Conservation (phyloP, 495 filamentous ascomycete species). For the Saxophila tyrrhenica region DNA sequence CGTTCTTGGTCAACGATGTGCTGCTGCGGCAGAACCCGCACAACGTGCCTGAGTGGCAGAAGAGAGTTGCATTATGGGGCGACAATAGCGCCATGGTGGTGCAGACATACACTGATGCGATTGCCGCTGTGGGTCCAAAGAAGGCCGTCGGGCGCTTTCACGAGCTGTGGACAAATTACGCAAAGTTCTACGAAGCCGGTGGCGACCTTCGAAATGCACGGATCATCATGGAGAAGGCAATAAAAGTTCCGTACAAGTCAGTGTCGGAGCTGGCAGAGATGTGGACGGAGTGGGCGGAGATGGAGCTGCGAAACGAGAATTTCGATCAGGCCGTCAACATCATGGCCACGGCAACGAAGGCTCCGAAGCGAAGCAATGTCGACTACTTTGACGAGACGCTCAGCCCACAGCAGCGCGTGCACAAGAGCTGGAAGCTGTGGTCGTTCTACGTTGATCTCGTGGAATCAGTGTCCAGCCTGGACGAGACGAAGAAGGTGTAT, state of each 20-base stretch:
- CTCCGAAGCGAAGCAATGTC: conserved; percentile 85
- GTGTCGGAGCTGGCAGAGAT: conserved; percentile 91
- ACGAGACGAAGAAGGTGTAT: conserved; percentile 89
- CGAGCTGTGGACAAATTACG: conserved; percentile 93
- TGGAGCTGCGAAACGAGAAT: conserved; percentile 92
- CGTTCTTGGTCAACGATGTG: conserved; percentile 96
- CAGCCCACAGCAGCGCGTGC: conserved; percentile 87
- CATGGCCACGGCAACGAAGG: conserved; percentile 94
- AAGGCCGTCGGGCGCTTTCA: conserved; percentile 91
- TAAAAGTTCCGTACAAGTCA: conserved; percentile 93
- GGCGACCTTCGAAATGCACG: conserved; percentile 76
- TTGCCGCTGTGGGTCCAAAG: conserved; percentile 84
- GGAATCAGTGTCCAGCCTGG: conserved; percentile 80
- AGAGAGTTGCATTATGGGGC: conserved; percentile 88
- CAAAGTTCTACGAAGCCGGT: conserved; percentile 90
- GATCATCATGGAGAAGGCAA: conserved; percentile 93
- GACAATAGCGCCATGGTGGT: conserved; percentile 86
- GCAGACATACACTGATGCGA: conserved; percentile 89
- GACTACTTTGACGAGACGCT: conserved; percentile 97
- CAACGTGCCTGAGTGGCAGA: conserved; percentile 96
- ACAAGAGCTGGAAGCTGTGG: conserved; percentile 99
- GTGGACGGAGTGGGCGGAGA: conserved; percentile 98
- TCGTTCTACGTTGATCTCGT: conserved; percentile 99
- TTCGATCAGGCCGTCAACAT: conserved; percentile 89
- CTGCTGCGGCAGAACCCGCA: conserved; percentile 90